Evolutionary conservation across 148 eudicot genomes (phyloP), one percentile per base, ranked within the genome.

Genomic region (Salicornia ramosissima): DNA sequence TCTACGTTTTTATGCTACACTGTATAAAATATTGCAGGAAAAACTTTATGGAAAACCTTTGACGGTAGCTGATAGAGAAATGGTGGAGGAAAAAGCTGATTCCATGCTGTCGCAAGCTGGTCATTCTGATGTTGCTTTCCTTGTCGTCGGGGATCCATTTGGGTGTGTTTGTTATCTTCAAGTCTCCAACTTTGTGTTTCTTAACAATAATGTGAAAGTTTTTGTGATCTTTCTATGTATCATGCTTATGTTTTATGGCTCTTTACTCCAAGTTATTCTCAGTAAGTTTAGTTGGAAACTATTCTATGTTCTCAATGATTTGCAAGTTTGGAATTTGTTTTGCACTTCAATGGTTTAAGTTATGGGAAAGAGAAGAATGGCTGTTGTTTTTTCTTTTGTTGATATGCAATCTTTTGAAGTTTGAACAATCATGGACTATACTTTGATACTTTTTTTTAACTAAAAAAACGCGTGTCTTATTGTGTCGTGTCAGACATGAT

Each of bases 61-160:
- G 59, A 84, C 50, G 1, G 81, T 88, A 70, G 90, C 96, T 3
- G 96, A 93, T 62, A 80, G 98, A 81, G 98, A 93, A 73, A 86
- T 87, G 85, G 98, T 90, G 57, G 92, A 94, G 86, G 98, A 94
- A 65, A 90, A 86, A 71, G 86, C 83, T 0, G 92, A 88, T 68
- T 78, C 65, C 51, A 84, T 94, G 70, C 69, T 94, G 53, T 78
- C 78, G 3, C 88, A 90, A 81, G 98, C 98, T 60, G 75, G 62
- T 14, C 49, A 79, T 25, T 76, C 87, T 65, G 88, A 94, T 83
- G 87, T 94, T 47, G 92, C 92, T 29, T 94, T 94, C 74, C 88
- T 94, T 36, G 97, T 90, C 19, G 97, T 94, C 59, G 98, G 98
- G 13, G 98, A 94, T 68, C 98, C 98, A 74, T 90, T 94, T 72